Percentiles rank a stretch among this genome's conserved stretches.
Conservation (phyloP, 441 rosid species). For the Pelargonium myrrhifolium region DNA sequence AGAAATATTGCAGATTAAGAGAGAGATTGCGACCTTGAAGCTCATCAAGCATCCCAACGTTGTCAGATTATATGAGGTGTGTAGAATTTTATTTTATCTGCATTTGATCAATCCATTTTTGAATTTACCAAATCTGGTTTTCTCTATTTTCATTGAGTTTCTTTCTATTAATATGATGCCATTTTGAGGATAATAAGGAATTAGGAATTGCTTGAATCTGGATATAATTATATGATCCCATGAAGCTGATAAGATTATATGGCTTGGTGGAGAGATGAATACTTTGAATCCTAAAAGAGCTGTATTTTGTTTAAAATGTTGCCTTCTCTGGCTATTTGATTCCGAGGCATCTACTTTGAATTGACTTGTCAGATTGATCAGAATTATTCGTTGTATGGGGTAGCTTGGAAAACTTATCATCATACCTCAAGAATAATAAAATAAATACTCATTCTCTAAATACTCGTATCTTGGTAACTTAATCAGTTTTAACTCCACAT, state of each 20-base stretch:
- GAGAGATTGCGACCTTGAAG: conserved; percentile 83
- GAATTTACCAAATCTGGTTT: background rate
- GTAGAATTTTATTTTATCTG: background rate
- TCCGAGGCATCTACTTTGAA: background rate
- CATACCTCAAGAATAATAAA: background rate
- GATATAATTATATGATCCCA: no score
- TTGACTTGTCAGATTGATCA: background rate
- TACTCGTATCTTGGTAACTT: no score
- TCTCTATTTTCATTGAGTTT: no score
- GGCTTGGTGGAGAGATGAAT: no score
- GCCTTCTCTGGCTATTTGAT: background rate
- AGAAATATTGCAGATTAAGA: conserved; percentile 52
- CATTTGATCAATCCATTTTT: background rate
- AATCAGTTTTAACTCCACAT: no score
- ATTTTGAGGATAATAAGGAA: no score
- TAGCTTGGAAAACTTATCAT: background rate
- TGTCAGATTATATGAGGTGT: conserved; percentile 80
- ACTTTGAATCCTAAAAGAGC: no score
- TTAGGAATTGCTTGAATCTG: no score
- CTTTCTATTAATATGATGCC: no score
- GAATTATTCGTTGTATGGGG: background rate
- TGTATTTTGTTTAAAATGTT: no score
- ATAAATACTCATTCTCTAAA: no score
- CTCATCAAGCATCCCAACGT: conserved; percentile 87
- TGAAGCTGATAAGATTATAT: no score